A percentile compares a stretch with the other conserved stretches of the same genome.
phyloP scores from a whole-genome alignment of 139 green algal genomes.

The Tetradesmus obliquus region DNA sequence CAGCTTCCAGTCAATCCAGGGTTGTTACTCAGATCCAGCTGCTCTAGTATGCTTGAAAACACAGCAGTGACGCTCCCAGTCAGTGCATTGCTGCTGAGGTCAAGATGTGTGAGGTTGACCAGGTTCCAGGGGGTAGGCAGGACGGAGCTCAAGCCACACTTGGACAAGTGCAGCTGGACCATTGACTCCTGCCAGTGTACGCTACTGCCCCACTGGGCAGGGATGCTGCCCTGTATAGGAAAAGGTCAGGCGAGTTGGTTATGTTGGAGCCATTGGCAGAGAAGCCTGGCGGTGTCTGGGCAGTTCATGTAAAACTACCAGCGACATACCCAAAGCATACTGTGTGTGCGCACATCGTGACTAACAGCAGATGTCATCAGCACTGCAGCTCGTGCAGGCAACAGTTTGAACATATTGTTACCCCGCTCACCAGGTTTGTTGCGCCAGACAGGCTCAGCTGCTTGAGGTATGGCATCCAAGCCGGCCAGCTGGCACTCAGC shows the following conservation, averaged over 20 bases:
- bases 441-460: background rate
- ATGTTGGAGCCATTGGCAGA: background rate
- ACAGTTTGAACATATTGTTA: background rate
- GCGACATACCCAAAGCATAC: too few species aligned
- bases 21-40: background rate
- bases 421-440: background rate
- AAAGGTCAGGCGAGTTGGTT: background rate
- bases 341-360: too few species aligned
- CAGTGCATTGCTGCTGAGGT: slow-evolving; percentile 34
- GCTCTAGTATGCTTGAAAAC: background rate
- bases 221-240: background rate
- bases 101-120: background rate
- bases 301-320: background rate
- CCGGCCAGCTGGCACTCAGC: background rate
- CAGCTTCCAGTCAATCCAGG: background rate
- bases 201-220: background rate
- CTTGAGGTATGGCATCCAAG: background rate
- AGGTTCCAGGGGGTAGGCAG: background rate
- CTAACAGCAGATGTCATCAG: too few species aligned
- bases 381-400: background rate
- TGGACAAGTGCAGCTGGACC: background rate
- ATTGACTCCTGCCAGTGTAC: background rate
- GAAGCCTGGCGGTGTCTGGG: background rate
- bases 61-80: background rate
- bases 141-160: background rate